These are phyloP conservation scores for Fraxinus anomala DNA, from an alignment of 257 asterid species.

Conservation along the genomic window DNA sequence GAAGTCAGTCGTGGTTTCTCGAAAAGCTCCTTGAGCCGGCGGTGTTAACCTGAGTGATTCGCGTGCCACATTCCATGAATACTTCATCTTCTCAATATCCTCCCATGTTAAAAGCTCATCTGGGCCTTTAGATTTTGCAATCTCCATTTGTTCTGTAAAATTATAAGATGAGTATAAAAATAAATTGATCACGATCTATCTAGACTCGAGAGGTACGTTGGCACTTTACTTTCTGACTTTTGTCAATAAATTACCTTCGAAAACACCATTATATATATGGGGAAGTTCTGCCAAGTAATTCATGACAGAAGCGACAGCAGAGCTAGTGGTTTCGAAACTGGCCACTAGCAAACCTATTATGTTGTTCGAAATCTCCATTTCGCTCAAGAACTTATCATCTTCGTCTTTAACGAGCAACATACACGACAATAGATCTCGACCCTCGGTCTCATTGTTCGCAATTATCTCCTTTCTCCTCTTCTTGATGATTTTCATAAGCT, in stretches of 20 bases:
- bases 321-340: slow-evolving; percentile 56
- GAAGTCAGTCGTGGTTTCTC: slow-evolving; percentile 49
- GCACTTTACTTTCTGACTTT: neutral
- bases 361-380: slow-evolving; percentile 60
- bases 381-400: slow-evolving; percentile 47
- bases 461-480: slow-evolving; percentile 54
- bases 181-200: neutral
- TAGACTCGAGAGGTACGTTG: neutral
- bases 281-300: slow-evolving; percentile 62
- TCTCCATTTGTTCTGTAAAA: slow-evolving; percentile 49
- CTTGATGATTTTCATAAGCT: slow-evolving; percentile 55
- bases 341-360: slow-evolving; percentile 56
- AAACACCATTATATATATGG: slow-evolving; percentile 49
- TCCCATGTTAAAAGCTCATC: slow-evolving; percentile 55
- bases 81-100: slow-evolving; percentile 64
- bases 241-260: slow-evolving; percentile 36
- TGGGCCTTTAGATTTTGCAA: slow-evolving; percentile 45
- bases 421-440: slow-evolving; percentile 50
- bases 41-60: slow-evolving; percentile 56
- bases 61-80: slow-evolving; percentile 57
- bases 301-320: slow-evolving; percentile 52
- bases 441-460: slow-evolving; percentile 36
- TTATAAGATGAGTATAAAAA: neutral
- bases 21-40: slow-evolving; percentile 54
- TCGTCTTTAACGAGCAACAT: slow-evolving; percentile 61